phyloP scores from a whole-genome alignment of 257 asterid genomes.

The Przewalskia tangutica region DNA sequence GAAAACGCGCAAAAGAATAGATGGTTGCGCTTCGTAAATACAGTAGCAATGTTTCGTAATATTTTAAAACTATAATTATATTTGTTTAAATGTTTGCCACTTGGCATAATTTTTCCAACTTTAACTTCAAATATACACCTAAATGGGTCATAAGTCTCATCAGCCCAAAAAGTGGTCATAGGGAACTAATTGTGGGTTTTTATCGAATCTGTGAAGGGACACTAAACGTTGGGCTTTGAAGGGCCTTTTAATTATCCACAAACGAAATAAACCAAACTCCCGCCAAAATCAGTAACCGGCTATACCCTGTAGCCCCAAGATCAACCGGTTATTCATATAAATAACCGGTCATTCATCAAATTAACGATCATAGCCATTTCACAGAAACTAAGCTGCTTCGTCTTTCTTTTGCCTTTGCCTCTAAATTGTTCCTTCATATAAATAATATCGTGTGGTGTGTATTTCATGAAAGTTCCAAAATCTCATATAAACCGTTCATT shows the following conservation, averaged over 20 bases:
- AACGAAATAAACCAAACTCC: constrained; percentile 14
- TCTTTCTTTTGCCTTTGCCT: background rate
- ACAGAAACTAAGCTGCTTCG: background rate
- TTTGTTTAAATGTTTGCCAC: too few species aligned
- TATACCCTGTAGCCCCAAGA: background rate
- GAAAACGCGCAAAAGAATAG: too few species aligned
- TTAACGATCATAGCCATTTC: background rate
- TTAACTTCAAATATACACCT: background rate
- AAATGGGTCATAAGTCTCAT: background rate
- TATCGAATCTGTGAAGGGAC: too few species aligned
- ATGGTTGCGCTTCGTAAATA: too few species aligned
- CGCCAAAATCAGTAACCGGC: constrained; percentile 28
- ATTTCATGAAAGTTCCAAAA: constrained; percentile 9
- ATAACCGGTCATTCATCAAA: background rate
- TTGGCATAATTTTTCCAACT: background rate
- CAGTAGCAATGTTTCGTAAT: too few species aligned
- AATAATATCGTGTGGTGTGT: background rate
- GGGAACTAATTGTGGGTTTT: too few species aligned
- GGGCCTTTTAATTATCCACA: background rate
- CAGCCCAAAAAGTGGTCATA: too few species aligned
- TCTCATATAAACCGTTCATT: background rate
- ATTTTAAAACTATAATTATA: too few species aligned
- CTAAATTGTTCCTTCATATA: background rate
- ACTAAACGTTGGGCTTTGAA: background rate
- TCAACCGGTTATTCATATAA: constrained; percentile 13